These are phyloP conservation scores for Pythium aquatile DNA, from an alignment of 352 stramenopile species.

Conservation along the genomic window DNA sequence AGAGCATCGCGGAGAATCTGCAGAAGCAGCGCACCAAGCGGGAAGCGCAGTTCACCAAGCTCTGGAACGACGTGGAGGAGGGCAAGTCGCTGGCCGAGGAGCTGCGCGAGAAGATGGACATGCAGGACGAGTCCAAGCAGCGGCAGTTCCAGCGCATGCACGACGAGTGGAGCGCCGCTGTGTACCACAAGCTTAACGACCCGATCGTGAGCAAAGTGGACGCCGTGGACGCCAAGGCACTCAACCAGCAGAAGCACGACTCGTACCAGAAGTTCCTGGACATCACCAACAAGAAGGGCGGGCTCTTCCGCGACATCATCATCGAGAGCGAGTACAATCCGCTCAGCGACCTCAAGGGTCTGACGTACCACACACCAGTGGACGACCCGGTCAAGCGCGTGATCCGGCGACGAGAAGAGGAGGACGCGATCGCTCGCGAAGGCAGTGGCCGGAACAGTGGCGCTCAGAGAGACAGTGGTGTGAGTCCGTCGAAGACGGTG, in stretches of 20 bases:
- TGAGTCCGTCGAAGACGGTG: slow-evolving; percentile 11
- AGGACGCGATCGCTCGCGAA: slow-evolving; percentile 57
- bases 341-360: slow-evolving; percentile 58
- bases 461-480: neutral
- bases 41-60: slow-evolving; percentile 67
- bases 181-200: slow-evolving; percentile 75
- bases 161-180: slow-evolving; percentile 60
- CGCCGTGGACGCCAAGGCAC: slow-evolving; percentile 42
- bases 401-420: slow-evolving; percentile 60
- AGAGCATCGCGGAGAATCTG: slow-evolving; percentile 64
- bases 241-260: slow-evolving; percentile 51
- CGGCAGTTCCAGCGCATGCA: slow-evolving; percentile 71
- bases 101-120: slow-evolving; percentile 55
- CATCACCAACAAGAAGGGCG: slow-evolving; percentile 80
- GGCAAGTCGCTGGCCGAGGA: slow-evolving; percentile 59
- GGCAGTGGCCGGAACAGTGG: slow-evolving; percentile 25
- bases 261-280: slow-evolving; percentile 77
- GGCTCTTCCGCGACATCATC: slow-evolving; percentile 81
- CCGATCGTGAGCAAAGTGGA: slow-evolving; percentile 53
- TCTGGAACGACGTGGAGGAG: slow-evolving; percentile 72
- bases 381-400: slow-evolving; percentile 72
- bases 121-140: slow-evolving; percentile 61
- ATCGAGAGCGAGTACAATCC: slow-evolving; percentile 85
- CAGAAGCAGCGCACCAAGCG: slow-evolving; percentile 61
- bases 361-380: slow-evolving; percentile 43